Conservation (phyloP, 331 rosid genomes). For the Saraca asoca region DNA sequence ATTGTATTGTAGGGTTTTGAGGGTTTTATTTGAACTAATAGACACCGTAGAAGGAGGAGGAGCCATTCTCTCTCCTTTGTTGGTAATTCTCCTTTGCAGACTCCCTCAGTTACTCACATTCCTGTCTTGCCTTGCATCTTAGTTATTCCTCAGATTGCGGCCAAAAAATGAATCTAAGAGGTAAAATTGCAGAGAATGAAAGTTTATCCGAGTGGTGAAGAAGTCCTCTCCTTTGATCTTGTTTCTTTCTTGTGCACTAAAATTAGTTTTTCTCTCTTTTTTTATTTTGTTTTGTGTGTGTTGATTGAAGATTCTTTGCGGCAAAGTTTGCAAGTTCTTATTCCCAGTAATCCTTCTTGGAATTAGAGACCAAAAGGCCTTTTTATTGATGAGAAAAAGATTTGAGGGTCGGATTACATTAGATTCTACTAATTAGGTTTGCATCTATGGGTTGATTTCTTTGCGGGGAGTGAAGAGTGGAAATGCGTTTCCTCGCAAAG, state of each 20-base stretch:
- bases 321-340: constrained; percentile 35
- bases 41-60: not conserved
- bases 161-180: constrained; percentile 5
- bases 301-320: constrained; percentile 65
- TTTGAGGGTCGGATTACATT: not conserved
- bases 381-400: constrained; percentile 29
- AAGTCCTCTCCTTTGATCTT: constrained; percentile 15
- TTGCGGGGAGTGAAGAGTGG: constrained; percentile 11
- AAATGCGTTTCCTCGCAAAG: constrained; percentile 1
- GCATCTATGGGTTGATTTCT: constrained; percentile 45
- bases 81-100: constrained; percentile 43
- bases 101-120: constrained; percentile 52
- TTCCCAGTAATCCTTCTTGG: constrained; percentile 29
- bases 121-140: constrained; percentile 50
- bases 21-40: not conserved
- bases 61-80: constrained; percentile 16
- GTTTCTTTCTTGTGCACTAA: constrained; percentile 22
- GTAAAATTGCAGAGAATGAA: constrained; percentile 12
- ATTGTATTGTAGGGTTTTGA: constrained; percentile 16
- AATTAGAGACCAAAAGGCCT: not conserved
- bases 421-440: constrained; percentile 29
- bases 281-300: constrained; percentile 22
- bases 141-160: constrained; percentile 45
- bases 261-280: constrained; percentile 9
- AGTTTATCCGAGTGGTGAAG: constrained; percentile 44